Base-by-base conservation (phyloP, 306 rosid species). In the Spatholobus suberectus region DNA sequence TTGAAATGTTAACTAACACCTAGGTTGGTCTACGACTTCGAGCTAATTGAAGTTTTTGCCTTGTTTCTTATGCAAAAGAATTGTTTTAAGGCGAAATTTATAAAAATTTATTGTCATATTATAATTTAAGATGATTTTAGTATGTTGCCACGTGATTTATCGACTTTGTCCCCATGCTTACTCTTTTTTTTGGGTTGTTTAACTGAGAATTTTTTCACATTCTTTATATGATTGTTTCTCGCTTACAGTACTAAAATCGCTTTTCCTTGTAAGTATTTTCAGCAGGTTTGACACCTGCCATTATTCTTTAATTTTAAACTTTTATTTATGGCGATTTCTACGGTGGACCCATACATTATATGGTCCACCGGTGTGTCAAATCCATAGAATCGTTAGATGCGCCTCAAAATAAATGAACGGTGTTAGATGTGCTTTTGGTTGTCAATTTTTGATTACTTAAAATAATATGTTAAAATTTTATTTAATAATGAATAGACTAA, bases 1-100 rank as follows among this genome's bases (percentile, higher is more conserved):
- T 57, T 70, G 83, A 80, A 80, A 80, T 41, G 71, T 80, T 70
- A 80, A 80, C 83, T 57, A 70, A 70, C 59, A 57, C 67, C 5
- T 18, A 0, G 8, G 58, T 79, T 76, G 77, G 26, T 35, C 75
- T 13, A 44, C 3, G 4, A 54, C 61, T 49, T 3, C 2, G 41
- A 46, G 47, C 15, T 3, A 18, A 63, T 44, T n/a, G 5, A 77
- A 76, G 2, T 17, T 49, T 49, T 49, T 7, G 7, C 11, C 20
- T 34, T 20, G n/a, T 11, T 68, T 68, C 18, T 20, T 40, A 66
- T 66, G 29, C 24, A 37, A 37, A 18, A 4, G 7, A 18, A n/a
- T 66, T 35, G 21, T 1, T 37, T 59, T 21, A 15, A 59, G 15
- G 41, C 14, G 43, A 62, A 62, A 62, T 15, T 29, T 62, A 29